Evolutionary conservation across 2,329 filamentous ascomycete species (phyloP).

Genomic region (Beauveria medogensis): DNA sequence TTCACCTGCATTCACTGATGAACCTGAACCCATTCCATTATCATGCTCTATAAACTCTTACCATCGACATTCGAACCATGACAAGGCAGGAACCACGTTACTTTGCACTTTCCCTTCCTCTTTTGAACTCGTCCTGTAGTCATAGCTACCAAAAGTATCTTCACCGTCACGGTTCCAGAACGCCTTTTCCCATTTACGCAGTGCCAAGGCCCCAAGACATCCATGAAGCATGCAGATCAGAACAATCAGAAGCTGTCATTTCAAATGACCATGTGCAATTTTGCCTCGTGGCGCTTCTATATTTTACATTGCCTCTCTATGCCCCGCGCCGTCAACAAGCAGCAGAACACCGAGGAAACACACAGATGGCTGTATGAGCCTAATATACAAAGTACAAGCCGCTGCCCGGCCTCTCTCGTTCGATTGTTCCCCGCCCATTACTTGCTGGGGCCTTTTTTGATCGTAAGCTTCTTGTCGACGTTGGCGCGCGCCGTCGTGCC

Average conservation of each 20-base stretch:
- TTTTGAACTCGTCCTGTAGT: too few species aligned
- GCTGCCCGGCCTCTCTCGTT: not conserved
- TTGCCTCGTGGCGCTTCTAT: not conserved
- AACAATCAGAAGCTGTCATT: not conserved
- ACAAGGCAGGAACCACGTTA: too few species aligned
- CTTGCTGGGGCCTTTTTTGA: conserved; percentile 26
- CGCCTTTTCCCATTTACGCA: too few species aligned
- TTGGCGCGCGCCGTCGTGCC: conserved; percentile 75
- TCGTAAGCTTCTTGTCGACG: conserved; percentile 32
- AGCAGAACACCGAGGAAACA: not conserved
- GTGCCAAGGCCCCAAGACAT: not conserved
- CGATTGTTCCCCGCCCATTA: conserved; percentile 12
- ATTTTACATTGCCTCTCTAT: not conserved
- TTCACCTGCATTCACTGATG: too few species aligned
- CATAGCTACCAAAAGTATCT: too few species aligned
- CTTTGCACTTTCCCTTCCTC: too few species aligned
- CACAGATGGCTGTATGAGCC: not conserved
- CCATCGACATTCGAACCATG: too few species aligned
- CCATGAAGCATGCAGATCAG: not conserved
- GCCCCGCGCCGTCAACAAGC: not conserved
- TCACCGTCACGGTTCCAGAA: too few species aligned
- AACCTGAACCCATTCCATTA: too few species aligned
- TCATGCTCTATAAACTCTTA: too few species aligned
- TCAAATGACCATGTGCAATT: not conserved
- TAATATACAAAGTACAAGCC: conserved; percentile 8